phyloP scores from a whole-genome alignment of 495 filamentous ascomycete species.

The Penicillium subrubescens region DNA sequence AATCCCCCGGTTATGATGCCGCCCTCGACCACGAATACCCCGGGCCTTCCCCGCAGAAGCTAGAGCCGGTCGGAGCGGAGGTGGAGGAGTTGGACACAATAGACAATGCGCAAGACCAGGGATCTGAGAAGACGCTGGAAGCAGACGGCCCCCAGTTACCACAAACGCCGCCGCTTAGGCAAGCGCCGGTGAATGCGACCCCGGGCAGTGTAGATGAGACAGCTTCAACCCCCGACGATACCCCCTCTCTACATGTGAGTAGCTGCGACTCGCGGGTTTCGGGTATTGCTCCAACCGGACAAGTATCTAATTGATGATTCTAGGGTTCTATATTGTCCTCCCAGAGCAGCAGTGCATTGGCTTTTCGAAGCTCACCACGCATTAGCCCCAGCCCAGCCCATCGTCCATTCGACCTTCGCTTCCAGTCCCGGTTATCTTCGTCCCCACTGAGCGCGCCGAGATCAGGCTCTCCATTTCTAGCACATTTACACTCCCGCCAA shows the following conservation, averaged over 20 bases:
- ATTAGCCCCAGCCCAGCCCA: slow-evolving; percentile 74
- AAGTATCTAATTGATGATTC: slow-evolving; percentile 29
- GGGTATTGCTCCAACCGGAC: slow-evolving; percentile 1
- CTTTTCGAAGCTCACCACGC: slow-evolving; percentile 50
- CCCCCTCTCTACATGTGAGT: slow-evolving; percentile 81
- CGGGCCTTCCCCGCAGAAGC: slow-evolving; percentile 20
- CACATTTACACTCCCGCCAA: slow-evolving; percentile 73
- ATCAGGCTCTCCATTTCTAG: slow-evolving; percentile 76
- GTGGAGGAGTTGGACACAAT: slow-evolving; percentile 33
- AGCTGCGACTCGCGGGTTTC: slow-evolving; percentile 21
- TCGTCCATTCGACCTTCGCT: slow-evolving; percentile 90
- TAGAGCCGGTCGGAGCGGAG: slow-evolving; percentile 31
- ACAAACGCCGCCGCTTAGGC: slow-evolving; percentile 30
- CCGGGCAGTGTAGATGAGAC: slow-evolving; percentile 49
- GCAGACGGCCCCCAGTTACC: slow-evolving; percentile 16
- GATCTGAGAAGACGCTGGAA: slow-evolving; percentile 22
- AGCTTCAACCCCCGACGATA: slow-evolving; percentile 81
- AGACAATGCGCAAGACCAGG: slow-evolving; percentile 29
- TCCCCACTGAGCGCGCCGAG: slow-evolving; percentile 62
- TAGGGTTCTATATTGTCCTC: slow-evolving; percentile 85
- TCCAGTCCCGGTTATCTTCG: slow-evolving; percentile 80
- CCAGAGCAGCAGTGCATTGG: slow-evolving; percentile 63
- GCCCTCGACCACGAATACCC: slow-evolving; percentile 21
- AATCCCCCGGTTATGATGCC: slow-evolving; percentile 27
- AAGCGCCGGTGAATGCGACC: slow-evolving; percentile 19